phyloP scores from a whole-genome alignment of 106 monocot species.

The Cymbidium sinense region DNA sequence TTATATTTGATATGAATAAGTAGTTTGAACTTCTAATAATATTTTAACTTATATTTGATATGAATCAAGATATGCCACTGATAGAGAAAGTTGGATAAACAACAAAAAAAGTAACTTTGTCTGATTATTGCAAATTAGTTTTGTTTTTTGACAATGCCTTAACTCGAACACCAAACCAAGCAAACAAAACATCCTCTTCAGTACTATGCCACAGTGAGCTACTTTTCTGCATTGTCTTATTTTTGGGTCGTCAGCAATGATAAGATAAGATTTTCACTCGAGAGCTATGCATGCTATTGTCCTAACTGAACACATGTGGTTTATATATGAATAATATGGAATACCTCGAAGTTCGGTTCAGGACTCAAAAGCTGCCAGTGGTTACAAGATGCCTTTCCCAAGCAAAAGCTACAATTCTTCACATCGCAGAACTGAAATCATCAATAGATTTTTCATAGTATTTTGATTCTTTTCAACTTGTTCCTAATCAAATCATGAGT shows the following conservation, averaged over 20 bases:
- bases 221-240: neutral
- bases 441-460: neutral
- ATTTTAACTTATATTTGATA: too few relatives aligned
- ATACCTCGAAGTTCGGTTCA: constrained; percentile 48
- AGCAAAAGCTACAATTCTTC: constrained; percentile 20
- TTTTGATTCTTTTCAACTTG: neutral
- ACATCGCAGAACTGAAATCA: constrained; percentile 5
- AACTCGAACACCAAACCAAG: too few relatives aligned
- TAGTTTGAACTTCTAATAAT: too few relatives aligned
- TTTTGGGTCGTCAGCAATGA: too few relatives aligned
- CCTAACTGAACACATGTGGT: neutral
- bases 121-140: too few relatives aligned
- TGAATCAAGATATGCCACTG: too few relatives aligned
- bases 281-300: neutral
- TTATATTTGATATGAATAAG: too few relatives aligned
- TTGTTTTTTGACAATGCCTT: too few relatives aligned
- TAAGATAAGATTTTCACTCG: too few relatives aligned
- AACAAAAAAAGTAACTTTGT: too few relatives aligned
- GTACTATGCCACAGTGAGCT: neutral
- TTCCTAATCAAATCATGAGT: neutral
- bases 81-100: too few relatives aligned
- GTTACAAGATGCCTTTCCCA: constrained; percentile 16
- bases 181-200: neutral
- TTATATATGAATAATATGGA: neutral
- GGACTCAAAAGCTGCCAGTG: constrained; percentile 24